Percentiles rank a stretch among this genome's conserved stretches.
phyloP scores from a whole-genome alignment of 208 protist species.

The Vickermania spadyakhi region DNA sequence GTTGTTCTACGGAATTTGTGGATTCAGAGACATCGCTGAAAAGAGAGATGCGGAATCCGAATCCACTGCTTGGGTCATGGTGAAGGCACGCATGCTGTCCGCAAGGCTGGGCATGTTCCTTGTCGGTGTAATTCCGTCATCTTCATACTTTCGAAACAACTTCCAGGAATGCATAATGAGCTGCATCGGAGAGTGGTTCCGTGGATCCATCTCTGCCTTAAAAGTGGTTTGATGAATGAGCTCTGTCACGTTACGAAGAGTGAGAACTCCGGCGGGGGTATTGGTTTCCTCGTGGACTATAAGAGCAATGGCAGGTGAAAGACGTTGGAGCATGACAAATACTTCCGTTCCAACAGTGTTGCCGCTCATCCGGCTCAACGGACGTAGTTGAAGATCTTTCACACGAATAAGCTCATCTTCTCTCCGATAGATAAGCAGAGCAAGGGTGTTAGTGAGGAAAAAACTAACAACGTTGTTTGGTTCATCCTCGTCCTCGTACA shows the following conservation, averaged over 20 bases:
- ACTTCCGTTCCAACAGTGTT: slow-evolving; percentile 31
- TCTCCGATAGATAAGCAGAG: slow-evolving; percentile 42
- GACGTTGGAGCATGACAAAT: slow-evolving; percentile 28
- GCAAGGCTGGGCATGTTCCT: background rate
- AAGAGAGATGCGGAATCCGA: background rate
- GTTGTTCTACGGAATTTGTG: too few species aligned
- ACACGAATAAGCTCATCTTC: slow-evolving; percentile 25
- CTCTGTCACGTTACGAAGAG: slow-evolving; percentile 44
- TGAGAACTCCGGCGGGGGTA: slow-evolving; percentile 32
- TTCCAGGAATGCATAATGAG: slow-evolving; percentile 45
- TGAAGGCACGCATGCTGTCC: background rate
- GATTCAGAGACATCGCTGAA: background rate
- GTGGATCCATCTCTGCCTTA: slow-evolving; percentile 48
- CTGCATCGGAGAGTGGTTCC: slow-evolving; percentile 30
- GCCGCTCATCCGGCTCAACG: slow-evolving; percentile 26
- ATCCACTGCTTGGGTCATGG: background rate
- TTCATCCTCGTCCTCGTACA: slow-evolving; percentile 42
- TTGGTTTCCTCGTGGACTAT: slow-evolving; percentile 15
- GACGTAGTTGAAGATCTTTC: slow-evolving; percentile 35
- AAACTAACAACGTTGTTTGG: slow-evolving; percentile 28
- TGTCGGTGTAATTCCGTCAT: background rate
- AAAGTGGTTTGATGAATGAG: slow-evolving; percentile 51
- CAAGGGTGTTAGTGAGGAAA: slow-evolving; percentile 44
- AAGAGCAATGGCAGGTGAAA: slow-evolving; percentile 27
- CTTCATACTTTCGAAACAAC: slow-evolving; percentile 9